Evolutionary conservation across 805 yeast species (phyloP), one percentile per base, ranked within the genome.

Genomic region (Saccharomycodes ludwigii): DNA sequence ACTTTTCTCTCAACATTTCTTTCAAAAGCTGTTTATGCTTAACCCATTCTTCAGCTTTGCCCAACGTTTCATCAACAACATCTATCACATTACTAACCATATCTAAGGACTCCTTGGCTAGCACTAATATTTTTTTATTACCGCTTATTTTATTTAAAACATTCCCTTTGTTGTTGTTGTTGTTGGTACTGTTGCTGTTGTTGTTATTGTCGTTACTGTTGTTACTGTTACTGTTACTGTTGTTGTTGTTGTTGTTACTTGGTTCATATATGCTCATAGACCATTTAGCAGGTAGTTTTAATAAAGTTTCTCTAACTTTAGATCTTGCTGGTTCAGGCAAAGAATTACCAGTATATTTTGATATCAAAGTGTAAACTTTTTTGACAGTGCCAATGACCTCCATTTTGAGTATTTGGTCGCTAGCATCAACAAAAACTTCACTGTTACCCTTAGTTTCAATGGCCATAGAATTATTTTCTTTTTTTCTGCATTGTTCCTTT

Each of bases 321-420:
- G 78, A 62, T 40, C 94, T 70, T 6, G 85, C 84, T 3, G 82
- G 80, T 41, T 77, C 84, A 6, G 85, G 83, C 21, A 79, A 53
- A 3, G 84, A 71, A 37, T 65, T 71, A 0, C 86, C 84, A 1
- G 85, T 81, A 43, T 83, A 82, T 40, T 80, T 81, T 3, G 96
- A 82, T 8, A 91, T 80, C 23, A 88, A 72, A 24, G 75, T 72
- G 21, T 86, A 85, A 29, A 85, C 84, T 49, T 84, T 88, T 51
- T 83, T 82, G 17, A 91, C 86, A 0, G 96, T 91, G 1, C 80
- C 70, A 6, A 86, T 76, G 21, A 88, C 83, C 42, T 88, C 98
- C 41, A 75, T 70, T 40, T 40, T 21, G 35, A 35, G 29, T 39
- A 46, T 33, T 41, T 41, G 22, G 45, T 42, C 12, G 39, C 44